Base-by-base conservation (phyloP, 306 rosid genomes). In the Vigna radiata region DNA sequence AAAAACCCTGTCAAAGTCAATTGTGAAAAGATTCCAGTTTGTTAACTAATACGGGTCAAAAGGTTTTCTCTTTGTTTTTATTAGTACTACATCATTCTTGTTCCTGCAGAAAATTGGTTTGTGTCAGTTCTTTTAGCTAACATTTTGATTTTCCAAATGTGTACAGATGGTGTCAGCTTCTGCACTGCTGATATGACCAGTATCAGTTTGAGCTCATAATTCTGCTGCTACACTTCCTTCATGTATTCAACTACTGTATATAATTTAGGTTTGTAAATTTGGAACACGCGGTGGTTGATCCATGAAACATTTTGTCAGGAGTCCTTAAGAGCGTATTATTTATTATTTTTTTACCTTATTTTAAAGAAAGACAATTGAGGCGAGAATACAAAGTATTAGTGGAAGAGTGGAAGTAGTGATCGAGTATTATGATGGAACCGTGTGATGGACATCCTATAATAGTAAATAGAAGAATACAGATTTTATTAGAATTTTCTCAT, bases 211-310 rank as follows among this genome's bases (percentile, higher is more conserved):
- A 64, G 31, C 65, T 70, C 76, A 68, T 65, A 41, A 68, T 56
- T 70, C 78, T 66, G 75, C 77, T 27, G 61, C 78, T 52, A 50
- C 36, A 59, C 43, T 55, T 84, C 63, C 79, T 70, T 71, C 78
- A 49, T 64, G 76, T 83, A 61, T 68, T 65, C 54, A 69, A 70
- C 78, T 74, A 73, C 53, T 90, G 93, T 90, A 83, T 64, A 92
- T 90, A 87, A 66, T 58, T 70, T 83, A 81, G 89, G 87, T 59
- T 75, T 90, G 93, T 84, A 82, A 77, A 88, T 87, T 75, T 49
- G 81, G 82, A 70, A 63, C 48, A 66, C 79, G 84, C 25, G 71
- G 71, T 82, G 84, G 36, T 73, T 87, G 61, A 68, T 73, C 52
- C 66, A 53, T 61, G 82, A 65, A 63, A 73, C 81, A 63, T 82